Evolutionary conservation across 345 rosid genomes (phyloP), one percentile per base, ranked within the genome.

Genomic region (Moricandia moricandioides): DNA sequence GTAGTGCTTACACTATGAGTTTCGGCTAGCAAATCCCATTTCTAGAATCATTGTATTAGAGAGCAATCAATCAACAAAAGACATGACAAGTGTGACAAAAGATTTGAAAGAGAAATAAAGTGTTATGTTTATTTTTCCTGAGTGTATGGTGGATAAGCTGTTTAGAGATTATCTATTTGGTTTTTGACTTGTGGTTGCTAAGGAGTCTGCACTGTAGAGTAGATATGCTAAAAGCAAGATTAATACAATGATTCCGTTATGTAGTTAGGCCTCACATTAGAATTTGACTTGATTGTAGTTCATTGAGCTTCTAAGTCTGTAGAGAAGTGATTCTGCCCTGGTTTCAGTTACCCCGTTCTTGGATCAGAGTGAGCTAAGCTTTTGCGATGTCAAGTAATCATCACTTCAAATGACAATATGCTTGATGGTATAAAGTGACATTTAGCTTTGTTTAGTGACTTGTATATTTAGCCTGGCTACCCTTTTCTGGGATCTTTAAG

Each of bases 301-400:
- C 55, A 35, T 67, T 74, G 49, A 65, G 59, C 10, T 55, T 55
- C 14, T 64, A 55, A 54, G 27, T 59, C 29, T 45, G 2, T 43
- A 57, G 72, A 58, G 65, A 67, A 67, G 73, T 57, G 14, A 17
- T 74, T 4, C 13, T 30, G 1, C 18, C 13, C 29, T 65, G 64
- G 35, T 55, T 37, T 11, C 8, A 29, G 30, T 73, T 39, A 56
- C 4, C 59, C 29, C 7, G 1, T 67, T 47, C 62, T 33, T 57
- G 31, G 31, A 47, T 67, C 9, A 43, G 60, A 58, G 21, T 56
- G 12, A 65, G 39, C 68, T 34, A 67, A 24, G 62, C 52, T 58
- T 59, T 27, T 21, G 14, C 0, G 18, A 6, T 47, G 52, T 13
- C 52, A 47, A 47, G 52, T 47, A 1, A 47, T 47, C 17, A 43